phyloP scores from a whole-genome alignment of 2,329 filamentous ascomycete species.

The Amauroascus niger region DNA sequence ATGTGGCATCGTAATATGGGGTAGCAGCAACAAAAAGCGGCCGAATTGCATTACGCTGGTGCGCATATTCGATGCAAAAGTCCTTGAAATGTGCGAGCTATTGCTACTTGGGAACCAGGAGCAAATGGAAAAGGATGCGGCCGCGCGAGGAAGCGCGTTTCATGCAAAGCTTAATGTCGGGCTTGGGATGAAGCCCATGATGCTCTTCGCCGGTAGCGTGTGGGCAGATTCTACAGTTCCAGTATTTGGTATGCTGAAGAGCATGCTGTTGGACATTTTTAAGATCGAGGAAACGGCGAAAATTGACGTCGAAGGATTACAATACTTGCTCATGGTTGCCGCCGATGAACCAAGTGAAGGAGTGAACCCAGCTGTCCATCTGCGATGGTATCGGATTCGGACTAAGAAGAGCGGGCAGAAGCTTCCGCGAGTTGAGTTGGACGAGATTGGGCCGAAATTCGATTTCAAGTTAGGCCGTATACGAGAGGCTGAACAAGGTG shows the following conservation, averaged over 20 bases:
- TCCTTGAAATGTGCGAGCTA: constrained; percentile 92
- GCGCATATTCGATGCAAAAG: constrained; percentile 73
- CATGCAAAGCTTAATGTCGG: constrained; percentile 56
- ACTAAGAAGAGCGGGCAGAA: constrained; percentile 82
- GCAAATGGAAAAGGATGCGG: constrained; percentile 50
- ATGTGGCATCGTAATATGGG: constrained; percentile 73
- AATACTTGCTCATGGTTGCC: constrained; percentile 75
- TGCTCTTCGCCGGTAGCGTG: constrained; percentile 79
- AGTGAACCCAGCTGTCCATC: constrained; percentile 41
- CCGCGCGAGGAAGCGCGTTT: constrained; percentile 35
- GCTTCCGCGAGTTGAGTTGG: constrained; percentile 80
- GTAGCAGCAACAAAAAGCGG: constrained; percentile 84
- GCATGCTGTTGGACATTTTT: constrained; percentile 82
- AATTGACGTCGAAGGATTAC: constrained; percentile 89
- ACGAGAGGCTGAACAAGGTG: constrained; percentile 64
- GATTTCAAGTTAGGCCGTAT: constrained; percentile 79
- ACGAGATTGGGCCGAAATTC: constrained; percentile 90
- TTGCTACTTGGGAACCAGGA: constrained; percentile 64
- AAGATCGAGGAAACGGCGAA: constrained; percentile 67
- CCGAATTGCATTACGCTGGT: constrained; percentile 78
- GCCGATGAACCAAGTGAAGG: constrained; percentile 54
- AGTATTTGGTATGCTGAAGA: constrained; percentile 78
- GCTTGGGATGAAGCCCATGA: constrained; percentile 76
- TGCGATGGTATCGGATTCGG: constrained; percentile 75
- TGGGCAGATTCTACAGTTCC: constrained; percentile 74